These are phyloP conservation scores for Quercus robur DNA, from an alignment of 306 rosid genomes.

Conservation along the genomic window DNA sequence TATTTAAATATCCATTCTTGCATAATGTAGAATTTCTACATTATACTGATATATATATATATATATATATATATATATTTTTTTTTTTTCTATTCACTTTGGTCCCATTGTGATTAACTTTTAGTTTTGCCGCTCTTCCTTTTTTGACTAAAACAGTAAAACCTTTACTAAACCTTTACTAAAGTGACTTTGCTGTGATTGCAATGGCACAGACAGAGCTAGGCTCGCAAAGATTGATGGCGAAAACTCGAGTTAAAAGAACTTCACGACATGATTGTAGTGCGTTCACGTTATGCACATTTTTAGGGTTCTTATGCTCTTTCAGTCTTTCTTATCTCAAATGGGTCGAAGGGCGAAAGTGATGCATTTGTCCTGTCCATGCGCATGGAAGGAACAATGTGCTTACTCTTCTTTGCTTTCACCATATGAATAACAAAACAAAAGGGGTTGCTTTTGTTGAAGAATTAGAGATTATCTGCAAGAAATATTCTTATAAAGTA, in stretches of 20 bases:
- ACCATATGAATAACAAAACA: not conserved
- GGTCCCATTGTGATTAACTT: no score
- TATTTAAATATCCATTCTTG: no score
- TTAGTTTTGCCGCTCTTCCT: no score
- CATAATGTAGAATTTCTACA: no score
- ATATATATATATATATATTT: no score
- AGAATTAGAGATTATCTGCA: not conserved
- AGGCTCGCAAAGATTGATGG: slow-evolving; percentile 8
- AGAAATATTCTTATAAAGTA: not conserved
- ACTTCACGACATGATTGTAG: not conserved
- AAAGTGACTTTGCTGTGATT: slow-evolving; percentile 6
- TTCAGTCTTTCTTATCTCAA: not conserved
- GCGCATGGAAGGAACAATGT: not conserved
- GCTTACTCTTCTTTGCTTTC: not conserved
- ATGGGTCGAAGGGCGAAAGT: not conserved
- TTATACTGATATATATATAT: no score
- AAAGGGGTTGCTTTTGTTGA: not conserved
- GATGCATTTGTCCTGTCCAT: not conserved
- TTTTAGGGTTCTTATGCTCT: slow-evolving; percentile 1
- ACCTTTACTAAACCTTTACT: no score
- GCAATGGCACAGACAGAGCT: slow-evolving; percentile 3
- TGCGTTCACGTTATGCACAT: not conserved
- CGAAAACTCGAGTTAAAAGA: not conserved
- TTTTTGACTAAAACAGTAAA: no score
- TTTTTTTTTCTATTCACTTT: no score